Conservation (phyloP, 2,329 filamentous ascomycete genomes). For the Dactylellina leptospora region DNA sequence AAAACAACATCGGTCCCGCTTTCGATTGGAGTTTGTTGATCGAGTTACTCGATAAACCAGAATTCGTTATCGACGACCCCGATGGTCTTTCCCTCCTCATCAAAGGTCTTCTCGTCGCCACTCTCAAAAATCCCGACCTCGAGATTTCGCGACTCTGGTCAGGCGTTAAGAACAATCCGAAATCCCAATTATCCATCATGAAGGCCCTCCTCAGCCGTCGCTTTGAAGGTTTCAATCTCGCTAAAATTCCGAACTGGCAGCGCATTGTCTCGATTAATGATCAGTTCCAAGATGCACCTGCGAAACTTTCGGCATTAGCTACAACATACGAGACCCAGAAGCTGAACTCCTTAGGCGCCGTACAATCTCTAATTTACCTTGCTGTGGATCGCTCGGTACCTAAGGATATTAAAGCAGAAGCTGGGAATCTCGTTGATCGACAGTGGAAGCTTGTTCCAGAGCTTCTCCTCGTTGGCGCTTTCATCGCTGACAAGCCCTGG, state of each 20-base stretch:
- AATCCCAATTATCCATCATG: conserved; percentile 93
- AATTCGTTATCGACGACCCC: conserved; percentile 80
- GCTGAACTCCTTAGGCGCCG: conserved; percentile 84
- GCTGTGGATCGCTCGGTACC: conserved; percentile 60
- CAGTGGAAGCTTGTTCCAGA: conserved; percentile 57
- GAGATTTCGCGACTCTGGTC: conserved; percentile 93
- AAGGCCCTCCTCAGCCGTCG: conserved; percentile 82
- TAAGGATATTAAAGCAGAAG: conserved; percentile 56
- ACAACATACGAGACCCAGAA: conserved; percentile 80
- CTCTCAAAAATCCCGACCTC: conserved; percentile 66
- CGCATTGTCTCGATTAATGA: conserved; percentile 74
- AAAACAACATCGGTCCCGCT: conserved; percentile 58
- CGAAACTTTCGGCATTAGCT: conserved; percentile 69
- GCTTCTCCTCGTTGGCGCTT: conserved; percentile 65
- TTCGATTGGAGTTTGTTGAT: conserved; percentile 60
- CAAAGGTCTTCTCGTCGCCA: conserved; percentile 70
- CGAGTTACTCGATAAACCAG: conserved; percentile 71
- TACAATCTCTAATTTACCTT: conserved; percentile 72
- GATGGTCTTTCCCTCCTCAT: conserved; percentile 84
- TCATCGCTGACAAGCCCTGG: conserved; percentile 65
- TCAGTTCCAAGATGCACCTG: conserved; percentile 70
- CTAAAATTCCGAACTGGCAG: conserved; percentile 81
- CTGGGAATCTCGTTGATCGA: conserved; percentile 57
- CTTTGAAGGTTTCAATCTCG: conserved; percentile 80
- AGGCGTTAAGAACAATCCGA: conserved; percentile 81